These are phyloP conservation scores for Lactifluus volemus DNA, from an alignment of 768 basidiomycete genomes.

Conservation along the genomic window DNA sequence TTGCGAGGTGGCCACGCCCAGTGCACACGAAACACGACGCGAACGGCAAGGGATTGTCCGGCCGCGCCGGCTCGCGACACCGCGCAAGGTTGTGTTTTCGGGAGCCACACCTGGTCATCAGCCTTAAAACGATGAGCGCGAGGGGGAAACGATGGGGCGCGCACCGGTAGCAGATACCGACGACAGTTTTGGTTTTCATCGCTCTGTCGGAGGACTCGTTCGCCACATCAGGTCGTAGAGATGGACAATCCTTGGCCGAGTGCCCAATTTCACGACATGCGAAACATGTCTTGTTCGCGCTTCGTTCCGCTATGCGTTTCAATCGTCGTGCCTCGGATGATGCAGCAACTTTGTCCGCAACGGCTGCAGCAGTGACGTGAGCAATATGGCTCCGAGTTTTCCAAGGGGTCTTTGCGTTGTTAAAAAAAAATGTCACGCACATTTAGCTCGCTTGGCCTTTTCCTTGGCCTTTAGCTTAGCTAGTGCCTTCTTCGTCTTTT, in stretches of 20 bases:
- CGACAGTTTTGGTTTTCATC: conserved; percentile 54
- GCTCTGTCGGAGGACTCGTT: conserved; percentile 21
- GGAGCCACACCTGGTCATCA: conserved; percentile 63
- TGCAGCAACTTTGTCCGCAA: conserved; percentile 25
- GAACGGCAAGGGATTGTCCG: conserved; percentile 64
- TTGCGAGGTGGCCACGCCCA: conserved; percentile 76
- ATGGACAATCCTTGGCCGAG: conserved; percentile 73
- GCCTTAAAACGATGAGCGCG: background rate
- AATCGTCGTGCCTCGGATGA: conserved; percentile 53
- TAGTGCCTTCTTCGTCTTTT: conserved; percentile 27
- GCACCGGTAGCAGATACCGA: conserved; percentile 41
- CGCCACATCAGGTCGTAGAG: conserved; percentile 22
- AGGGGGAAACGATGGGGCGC: background rate
- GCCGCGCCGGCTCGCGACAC: conserved; percentile 60
- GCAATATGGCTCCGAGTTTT: background rate
- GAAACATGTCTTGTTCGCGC: conserved; percentile 64
- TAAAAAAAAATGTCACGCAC: conserved; percentile 8
- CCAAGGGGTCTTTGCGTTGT: background rate
- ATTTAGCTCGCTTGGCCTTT: conserved; percentile 23
- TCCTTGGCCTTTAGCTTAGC: conserved; percentile 24
- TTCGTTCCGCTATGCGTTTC: conserved; percentile 50
- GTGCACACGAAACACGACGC: conserved; percentile 92
- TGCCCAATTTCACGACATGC: conserved; percentile 82
- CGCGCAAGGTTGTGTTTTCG: conserved; percentile 66
- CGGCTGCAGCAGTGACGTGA: conserved; percentile 9